Evolutionary conservation across 495 filamentous ascomycete genomes (phyloP).

Genomic region (Glutinoglossum americanum): DNA sequence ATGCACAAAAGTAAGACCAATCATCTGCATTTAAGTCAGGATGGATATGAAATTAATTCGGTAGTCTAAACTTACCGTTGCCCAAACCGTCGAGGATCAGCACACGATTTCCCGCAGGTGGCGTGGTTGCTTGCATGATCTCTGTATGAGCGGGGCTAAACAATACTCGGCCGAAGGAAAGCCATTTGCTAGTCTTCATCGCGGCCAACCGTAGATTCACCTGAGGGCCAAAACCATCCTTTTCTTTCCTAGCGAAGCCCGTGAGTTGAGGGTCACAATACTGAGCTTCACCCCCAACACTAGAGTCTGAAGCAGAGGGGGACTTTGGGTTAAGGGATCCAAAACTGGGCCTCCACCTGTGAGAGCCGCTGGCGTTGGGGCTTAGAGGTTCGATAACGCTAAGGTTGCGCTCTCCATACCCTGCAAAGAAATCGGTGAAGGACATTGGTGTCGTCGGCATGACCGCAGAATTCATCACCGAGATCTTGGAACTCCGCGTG

Average conservation of each 20-base stretch:
- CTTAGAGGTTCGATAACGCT: constrained; percentile 18
- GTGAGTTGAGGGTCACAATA: constrained; percentile 6
- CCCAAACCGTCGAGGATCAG: constrained; percentile 84
- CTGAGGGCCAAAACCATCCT: constrained; percentile 41
- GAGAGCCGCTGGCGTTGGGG: constrained; percentile 19
- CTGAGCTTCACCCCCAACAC: not conserved
- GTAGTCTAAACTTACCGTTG: constrained; percentile 17
- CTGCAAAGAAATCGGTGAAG: constrained; percentile 29
- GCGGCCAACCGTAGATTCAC: constrained; percentile 70
- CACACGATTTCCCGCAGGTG: constrained; percentile 36
- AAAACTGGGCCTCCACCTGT: constrained; percentile 21
- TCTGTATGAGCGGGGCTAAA: constrained; percentile 82
- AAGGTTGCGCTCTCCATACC: constrained; percentile 26
- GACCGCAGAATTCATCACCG: not conserved
- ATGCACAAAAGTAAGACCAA: constrained; percentile 93
- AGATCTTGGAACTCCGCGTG: not conserved
- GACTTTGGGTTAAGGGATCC: constrained; percentile 18
- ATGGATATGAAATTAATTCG: not conserved
- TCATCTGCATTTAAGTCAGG: constrained; percentile 33
- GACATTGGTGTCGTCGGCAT: constrained; percentile 28
- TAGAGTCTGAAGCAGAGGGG: constrained; percentile 9
- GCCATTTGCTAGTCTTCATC: constrained; percentile 62
- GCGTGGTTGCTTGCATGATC: constrained; percentile 32
- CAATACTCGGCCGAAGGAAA: constrained; percentile 84
- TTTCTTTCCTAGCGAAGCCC: constrained; percentile 30